Evolutionary conservation across 108 stramenopile species (phyloP).

Genomic region (Chaetoceros muelleri): DNA sequence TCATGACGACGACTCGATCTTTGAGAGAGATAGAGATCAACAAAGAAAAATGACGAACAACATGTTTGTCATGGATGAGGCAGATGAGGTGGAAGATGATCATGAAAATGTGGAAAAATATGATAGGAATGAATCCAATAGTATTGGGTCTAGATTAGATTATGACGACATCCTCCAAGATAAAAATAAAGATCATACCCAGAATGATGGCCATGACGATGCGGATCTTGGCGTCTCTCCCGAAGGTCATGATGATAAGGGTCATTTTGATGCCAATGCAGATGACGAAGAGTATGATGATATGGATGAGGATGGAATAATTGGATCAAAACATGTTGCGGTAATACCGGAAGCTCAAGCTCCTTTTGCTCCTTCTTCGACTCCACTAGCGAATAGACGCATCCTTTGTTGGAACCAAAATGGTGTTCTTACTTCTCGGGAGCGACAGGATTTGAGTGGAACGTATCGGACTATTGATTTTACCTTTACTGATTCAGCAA

Average conservation of each 20-base stretch:
- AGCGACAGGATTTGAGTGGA: slow-evolving; percentile 24
- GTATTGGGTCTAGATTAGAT: slow-evolving; percentile 11
- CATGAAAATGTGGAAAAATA: background rate
- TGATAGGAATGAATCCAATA: slow-evolving; percentile 7
- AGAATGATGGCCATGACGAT: slow-evolving; percentile 3
- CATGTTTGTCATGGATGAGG: background rate
- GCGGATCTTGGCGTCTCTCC: slow-evolving; percentile 1
- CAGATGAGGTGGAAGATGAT: slow-evolving; percentile 3
- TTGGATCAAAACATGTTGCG: background rate
- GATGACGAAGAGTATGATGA: slow-evolving; percentile 3
- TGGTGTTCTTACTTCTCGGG: slow-evolving; percentile 44
- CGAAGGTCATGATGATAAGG: too few species aligned
- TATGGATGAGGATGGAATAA: background rate
- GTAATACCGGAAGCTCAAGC: slow-evolving; percentile 41
- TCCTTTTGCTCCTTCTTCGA: slow-evolving; percentile 68
- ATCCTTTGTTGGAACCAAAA: slow-evolving; percentile 84
- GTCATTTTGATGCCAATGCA: too few species aligned
- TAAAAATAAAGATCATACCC: background rate
- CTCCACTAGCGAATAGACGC: slow-evolving; percentile 55
- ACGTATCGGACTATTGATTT: slow-evolving; percentile 51
- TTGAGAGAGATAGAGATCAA: background rate
- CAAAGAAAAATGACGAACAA: background rate
- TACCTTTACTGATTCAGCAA: slow-evolving; percentile 56
- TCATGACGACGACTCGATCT: too few species aligned
- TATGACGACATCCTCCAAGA: slow-evolving; percentile 15